A percentile compares a stretch with the other conserved stretches of the same genome.
Conservation (phyloP, 495 filamentous ascomycete species). For the Tetracladium marchalianum region DNA sequence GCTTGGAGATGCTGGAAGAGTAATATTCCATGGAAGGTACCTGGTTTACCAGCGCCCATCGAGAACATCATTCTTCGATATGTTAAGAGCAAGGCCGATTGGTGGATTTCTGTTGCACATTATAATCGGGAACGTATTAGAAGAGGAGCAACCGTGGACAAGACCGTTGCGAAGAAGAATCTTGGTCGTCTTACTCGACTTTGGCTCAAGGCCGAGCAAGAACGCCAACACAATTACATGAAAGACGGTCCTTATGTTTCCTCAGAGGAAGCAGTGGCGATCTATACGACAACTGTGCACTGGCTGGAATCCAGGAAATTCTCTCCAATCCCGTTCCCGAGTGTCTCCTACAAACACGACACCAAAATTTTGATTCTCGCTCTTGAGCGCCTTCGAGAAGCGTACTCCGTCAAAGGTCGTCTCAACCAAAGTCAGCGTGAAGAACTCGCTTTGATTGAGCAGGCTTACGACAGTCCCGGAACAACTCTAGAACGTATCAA, state of each 20-base stretch:
- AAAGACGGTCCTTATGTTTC: conserved; percentile 99
- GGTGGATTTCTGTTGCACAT: conserved; percentile 98
- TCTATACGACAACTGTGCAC: conserved; percentile 97
- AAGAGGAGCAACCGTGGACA: conserved; percentile 92
- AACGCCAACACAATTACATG: conserved; percentile 98
- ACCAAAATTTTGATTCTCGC: conserved; percentile 98
- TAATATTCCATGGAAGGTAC: conserved; percentile 99
- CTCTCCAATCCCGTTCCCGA: conserved; percentile 97
- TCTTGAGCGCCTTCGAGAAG: conserved; percentile 85
- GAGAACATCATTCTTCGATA: conserved; percentile 98
- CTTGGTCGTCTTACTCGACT: conserved; percentile 86
- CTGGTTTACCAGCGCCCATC: conserved; percentile 89
- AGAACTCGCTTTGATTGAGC: conserved; percentile 94
- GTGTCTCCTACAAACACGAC: conserved; percentile 98
- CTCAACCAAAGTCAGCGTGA: conserved; percentile 97
- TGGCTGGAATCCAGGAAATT: conserved; percentile 99
- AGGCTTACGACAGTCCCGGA: conserved; percentile 96
- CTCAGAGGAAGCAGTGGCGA: conserved; percentile 95
- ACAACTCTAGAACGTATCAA: conserved; percentile 96
- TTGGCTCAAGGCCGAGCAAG: conserved; percentile 98
- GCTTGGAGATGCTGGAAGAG: conserved; percentile 99
- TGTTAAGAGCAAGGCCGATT: conserved; percentile 97
- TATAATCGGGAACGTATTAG: conserved; percentile 97
- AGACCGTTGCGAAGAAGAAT: conserved; percentile 99
- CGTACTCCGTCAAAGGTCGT: conserved; percentile 95